Percentiles rank a stretch among this genome's conserved stretches.
These are phyloP conservation scores for Hippophae rhamnoides DNA, from an alignment of 306 rosid genomes.

Conservation along the genomic window DNA sequence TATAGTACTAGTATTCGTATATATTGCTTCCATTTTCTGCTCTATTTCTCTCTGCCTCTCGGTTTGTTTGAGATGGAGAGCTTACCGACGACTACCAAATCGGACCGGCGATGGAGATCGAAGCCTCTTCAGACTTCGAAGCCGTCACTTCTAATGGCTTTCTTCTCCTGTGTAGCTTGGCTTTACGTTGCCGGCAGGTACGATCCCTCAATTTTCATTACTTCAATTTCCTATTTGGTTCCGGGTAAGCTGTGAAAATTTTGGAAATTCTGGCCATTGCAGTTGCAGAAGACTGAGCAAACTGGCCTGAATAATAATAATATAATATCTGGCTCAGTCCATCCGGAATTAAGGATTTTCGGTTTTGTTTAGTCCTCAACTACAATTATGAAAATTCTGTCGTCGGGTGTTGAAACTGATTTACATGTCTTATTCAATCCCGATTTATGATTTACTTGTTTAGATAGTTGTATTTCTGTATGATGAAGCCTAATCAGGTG, in stretches of 20 bases:
- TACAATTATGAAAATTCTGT: background rate
- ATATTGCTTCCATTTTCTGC: background rate
- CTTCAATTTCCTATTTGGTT: background rate
- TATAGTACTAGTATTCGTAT: background rate
- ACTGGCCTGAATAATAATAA: background rate
- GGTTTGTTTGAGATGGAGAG: conserved; percentile 42
- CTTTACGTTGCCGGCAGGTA: conserved; percentile 97
- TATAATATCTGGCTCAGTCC: background rate
- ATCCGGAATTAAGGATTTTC: background rate
- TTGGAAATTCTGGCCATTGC: background rate
- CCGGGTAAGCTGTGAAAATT: background rate
- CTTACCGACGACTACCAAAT: conserved; percentile 51
- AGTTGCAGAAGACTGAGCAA: background rate
- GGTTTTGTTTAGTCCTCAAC: background rate
- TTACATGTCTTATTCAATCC: background rate
- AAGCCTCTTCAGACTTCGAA: conserved; percentile 57
- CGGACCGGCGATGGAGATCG: conserved; percentile 64
- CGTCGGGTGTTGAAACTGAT: background rate
- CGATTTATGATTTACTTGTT: background rate
- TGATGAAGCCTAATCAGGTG: background rate
- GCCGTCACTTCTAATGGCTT: conserved; percentile 68
- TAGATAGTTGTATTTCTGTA: too few species aligned
- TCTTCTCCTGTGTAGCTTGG: conserved; percentile 97
- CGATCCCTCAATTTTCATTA: background rate
- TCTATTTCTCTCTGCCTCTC: conserved; percentile 2